Percentiles rank a stretch among this genome's conserved stretches.
These are phyloP conservation scores for Pichia exigua DNA, from an alignment of 805 yeast species.

Conservation along the genomic window DNA sequence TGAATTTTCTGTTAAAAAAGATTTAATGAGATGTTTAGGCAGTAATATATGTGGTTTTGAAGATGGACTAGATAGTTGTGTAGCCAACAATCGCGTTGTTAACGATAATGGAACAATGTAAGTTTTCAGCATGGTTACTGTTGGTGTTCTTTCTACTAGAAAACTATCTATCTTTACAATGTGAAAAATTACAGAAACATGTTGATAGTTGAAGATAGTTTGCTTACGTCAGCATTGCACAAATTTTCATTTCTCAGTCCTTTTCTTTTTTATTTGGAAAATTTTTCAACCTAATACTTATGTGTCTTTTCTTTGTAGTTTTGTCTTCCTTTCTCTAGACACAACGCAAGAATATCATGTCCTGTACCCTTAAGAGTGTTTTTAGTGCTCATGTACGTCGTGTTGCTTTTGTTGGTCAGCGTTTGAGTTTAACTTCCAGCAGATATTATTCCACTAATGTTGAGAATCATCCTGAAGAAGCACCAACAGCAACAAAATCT, in stretches of 20 bases:
- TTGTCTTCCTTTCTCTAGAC: background rate
- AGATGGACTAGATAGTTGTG: conserved; percentile 2
- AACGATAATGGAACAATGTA: conserved; percentile 6
- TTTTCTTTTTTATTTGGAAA: background rate
- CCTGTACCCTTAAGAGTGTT: background rate
- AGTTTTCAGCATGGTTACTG: background rate
- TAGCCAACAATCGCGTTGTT: conserved; percentile 7
- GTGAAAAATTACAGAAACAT: background rate
- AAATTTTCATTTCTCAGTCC: background rate
- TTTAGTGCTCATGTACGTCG: background rate
- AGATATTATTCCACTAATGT: conserved; percentile 1
- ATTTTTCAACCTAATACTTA: background rate
- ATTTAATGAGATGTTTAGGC: conserved; percentile 6
- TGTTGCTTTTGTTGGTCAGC: background rate
- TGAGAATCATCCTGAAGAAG: background rate
- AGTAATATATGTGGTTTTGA: conserved; percentile 2
- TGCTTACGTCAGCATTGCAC: no score
- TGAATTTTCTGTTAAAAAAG: conserved; percentile 7
- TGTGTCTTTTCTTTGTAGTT: background rate
- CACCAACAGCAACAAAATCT: background rate
- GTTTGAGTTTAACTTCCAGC: background rate
- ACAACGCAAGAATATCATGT: background rate
- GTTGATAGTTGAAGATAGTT: background rate
- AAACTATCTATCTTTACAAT: no score
- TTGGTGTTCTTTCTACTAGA: background rate